Conservation (phyloP, 257 asterid genomes). For the Primulina eburnea region DNA sequence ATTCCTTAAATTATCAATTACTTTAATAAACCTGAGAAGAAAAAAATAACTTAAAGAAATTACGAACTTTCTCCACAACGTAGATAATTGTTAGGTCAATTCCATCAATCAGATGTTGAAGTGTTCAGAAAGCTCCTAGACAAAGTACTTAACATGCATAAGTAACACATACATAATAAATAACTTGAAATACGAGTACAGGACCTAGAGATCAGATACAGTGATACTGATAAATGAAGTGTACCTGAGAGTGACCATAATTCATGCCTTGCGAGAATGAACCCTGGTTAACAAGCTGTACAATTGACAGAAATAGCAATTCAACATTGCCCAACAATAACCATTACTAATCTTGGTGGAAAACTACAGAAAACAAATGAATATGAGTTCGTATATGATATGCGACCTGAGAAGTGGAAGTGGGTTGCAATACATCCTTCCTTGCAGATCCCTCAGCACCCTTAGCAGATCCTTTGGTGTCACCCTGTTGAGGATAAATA, state of each 20-base stretch:
- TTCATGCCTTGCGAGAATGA: conserved; percentile 72
- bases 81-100: background rate
- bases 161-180: background rate
- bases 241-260: conserved; percentile 73
- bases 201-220: conserved; percentile 1
- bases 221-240: conserved; percentile 6
- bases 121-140: background rate
- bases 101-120: conserved; percentile 1
- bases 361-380: conserved; percentile 7
- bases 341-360: background rate
- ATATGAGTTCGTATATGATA: conserved; percentile 12
- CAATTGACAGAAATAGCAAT: conserved; percentile 22
- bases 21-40: background rate
- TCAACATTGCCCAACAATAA: conserved; percentile 10
- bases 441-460: conserved; percentile 67
- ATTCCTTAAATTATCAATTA: background rate
- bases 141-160: background rate
- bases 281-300: conserved; percentile 67
- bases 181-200: background rate
- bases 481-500: conserved; percentile 55
- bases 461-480: conserved; percentile 71
- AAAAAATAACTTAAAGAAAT: background rate
- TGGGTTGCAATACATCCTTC: conserved; percentile 60
- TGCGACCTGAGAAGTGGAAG: conserved; percentile 49
- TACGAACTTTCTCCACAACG: background rate